These are phyloP conservation scores for Phoma sp. DNA, from an alignment of 2,329 filamentous ascomycete genomes.

Conservation along the genomic window DNA sequence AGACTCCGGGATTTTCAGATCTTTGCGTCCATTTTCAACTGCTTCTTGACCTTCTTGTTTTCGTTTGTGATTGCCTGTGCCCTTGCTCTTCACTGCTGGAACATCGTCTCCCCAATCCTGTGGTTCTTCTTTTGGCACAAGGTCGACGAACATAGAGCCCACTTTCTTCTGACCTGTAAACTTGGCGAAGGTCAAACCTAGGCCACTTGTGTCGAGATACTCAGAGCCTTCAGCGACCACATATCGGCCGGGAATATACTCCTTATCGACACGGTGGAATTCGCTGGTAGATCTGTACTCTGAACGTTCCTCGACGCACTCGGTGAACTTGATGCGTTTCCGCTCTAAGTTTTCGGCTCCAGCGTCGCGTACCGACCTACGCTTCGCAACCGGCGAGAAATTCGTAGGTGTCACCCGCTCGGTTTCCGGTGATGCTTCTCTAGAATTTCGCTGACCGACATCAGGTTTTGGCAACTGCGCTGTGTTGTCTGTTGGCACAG, in stretches of 20 bases:
- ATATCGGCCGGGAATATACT: slow-evolving; percentile 36
- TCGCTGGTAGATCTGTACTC: slow-evolving; percentile 24
- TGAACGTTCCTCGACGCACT: slow-evolving; percentile 25
- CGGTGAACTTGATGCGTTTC: slow-evolving; percentile 30
- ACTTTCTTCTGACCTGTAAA: slow-evolving; percentile 36
- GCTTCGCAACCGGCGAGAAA: neutral
- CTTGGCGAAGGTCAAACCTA: slow-evolving; percentile 22
- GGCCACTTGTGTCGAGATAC: slow-evolving; percentile 40
- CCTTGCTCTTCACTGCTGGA: neutral
- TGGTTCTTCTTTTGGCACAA: slow-evolving; percentile 24
- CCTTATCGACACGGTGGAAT: slow-evolving; percentile 24
- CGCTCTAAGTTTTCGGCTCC: neutral
- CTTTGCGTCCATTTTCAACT: too few species aligned
- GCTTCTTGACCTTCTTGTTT: neutral
- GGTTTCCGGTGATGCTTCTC: neutral
- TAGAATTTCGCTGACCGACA: neutral
- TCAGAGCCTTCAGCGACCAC: slow-evolving; percentile 31
- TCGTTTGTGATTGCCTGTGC: neutral
- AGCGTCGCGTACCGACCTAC: neutral
- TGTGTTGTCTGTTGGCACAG: neutral
- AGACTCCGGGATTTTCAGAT: neutral
- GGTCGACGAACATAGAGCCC: slow-evolving; percentile 30
- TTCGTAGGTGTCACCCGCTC: neutral
- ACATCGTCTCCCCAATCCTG: slow-evolving; percentile 1
- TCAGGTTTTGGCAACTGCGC: neutral